Base-by-base conservation (phyloP, 345 rosid species). In the Acer yangbiense region DNA sequence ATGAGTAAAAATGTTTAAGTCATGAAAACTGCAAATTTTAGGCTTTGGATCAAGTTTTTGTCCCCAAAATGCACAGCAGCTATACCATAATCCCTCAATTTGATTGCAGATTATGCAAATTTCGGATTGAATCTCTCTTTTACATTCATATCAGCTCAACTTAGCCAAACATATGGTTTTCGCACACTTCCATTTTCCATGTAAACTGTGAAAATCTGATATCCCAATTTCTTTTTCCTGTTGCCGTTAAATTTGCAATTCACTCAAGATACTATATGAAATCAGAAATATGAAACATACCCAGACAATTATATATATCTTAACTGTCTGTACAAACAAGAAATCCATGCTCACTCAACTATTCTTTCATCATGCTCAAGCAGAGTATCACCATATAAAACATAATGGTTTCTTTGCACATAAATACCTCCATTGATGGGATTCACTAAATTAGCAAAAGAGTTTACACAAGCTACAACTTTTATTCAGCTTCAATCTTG, bases 401-500 rank as follows among this genome's bases (percentile, higher is more conserved):
- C 32, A 4, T 20, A 23, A 18, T 27, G 61, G 17, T 46, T 23
- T 43, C 54, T 65, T 64, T 29, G 44, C 21, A 48, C 46, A 43
- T 41, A 48, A 44, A 29, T 61, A 25, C 76, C 69, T 46, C 9
- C 55, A 44, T 43, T 7, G 16, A 61, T 61, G 17, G 77, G 29
- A 25, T 57, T 17, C n/a, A 32, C n/a, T 21, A n/a, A 18, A 27
- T 29, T 6, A 48, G 14, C 62, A n/a, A 32, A 48, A 48, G 23
- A 46, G 61, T 16, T 21, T 67, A 61, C 20, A 71, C 14, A 29
- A 32, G 44, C 27, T 41, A 35, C 13, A 48, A 48, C 32, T 35
- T 54, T 50, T 27, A 13, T 25, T 76, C 23, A 66, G 63, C 71
- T 76, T 62, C 43, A 73, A 25, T 21, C 75, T 9, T 74, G 32